Base-by-base conservation (phyloP, 129 eudicot genomes). In the Flaveria linearis region DNA sequence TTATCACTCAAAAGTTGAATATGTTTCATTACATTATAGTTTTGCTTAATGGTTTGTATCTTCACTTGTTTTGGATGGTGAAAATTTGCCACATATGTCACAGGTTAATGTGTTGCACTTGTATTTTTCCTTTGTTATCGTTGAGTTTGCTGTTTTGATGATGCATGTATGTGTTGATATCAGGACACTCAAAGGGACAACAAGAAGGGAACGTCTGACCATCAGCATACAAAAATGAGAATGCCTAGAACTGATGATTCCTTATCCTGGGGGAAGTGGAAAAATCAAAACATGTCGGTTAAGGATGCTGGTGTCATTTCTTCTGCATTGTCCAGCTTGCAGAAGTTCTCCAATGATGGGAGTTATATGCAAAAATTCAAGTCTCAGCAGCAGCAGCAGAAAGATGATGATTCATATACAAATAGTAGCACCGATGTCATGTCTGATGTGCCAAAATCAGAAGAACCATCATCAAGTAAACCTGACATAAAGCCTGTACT, bases 181-280 rank as follows among this genome's bases (percentile, higher is more conserved):
- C 81, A 89, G 90, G 87, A 74, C 5, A 25, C 46, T 60, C 83
- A 57, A 69, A 69, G 53, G 80, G 81, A 75, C 58, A 77, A 61
- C 56, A 63, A 41, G 69, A 78, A 78, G 86, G 89, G 82, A 57
- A 82, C 47, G 22, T 45, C 82, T 63, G 60, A 84, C 55, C 68
- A 14, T 28, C 68, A 28, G 15, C 20, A 4, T 28, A 28, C 68
- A 1, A 78, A 56, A 80, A 94, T 94, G 98, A 87, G 85, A 83
- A 82, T 91, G 68, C 98, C 98, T 9, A 87, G 77, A 76, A 74
- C 68, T 82, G 88, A 84, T n/a, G 91, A 89, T 80, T 91, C 97
- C 45, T 73, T 94, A 56, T 91, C 97, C 5, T 91, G 98, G 97
- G 91, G 97, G 16, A 92, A 86, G 79, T 84, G 78, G 62, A 90